These are phyloP conservation scores for Lachancea waltii DNA, from an alignment of 805 yeast species.

Conservation along the genomic window DNA sequence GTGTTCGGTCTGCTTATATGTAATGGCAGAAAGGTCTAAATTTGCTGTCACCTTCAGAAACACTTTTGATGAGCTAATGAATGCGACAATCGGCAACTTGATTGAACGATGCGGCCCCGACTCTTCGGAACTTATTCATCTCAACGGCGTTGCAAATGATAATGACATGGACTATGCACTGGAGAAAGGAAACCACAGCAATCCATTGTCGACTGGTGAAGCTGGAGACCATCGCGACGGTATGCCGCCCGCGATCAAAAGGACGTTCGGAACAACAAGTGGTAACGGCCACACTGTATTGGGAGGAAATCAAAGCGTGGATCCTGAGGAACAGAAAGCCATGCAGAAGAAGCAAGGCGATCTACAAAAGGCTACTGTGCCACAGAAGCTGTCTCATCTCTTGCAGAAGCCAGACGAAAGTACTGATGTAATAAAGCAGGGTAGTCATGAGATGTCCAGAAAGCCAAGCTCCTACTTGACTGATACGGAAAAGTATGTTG, in stretches of 20 bases:
- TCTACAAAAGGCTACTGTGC: slow-evolving; percentile 45
- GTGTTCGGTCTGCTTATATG: slow-evolving; percentile 57
- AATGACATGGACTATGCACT: slow-evolving; percentile 3
- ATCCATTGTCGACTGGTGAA: not conserved
- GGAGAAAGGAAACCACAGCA: slow-evolving; percentile 1
- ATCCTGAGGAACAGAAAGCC: slow-evolving; percentile 42
- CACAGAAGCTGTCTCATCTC: slow-evolving; percentile 47
- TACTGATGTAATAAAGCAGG: slow-evolving; percentile 8
- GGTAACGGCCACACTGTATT: slow-evolving; percentile 31
- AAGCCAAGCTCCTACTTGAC: not conserved
- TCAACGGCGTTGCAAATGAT: slow-evolving; percentile 6
- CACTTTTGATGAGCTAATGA: slow-evolving; percentile 60
- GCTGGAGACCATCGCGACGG: slow-evolving; percentile 28
- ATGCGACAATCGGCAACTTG: slow-evolving; percentile 56
- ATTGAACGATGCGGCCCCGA: slow-evolving; percentile 60
- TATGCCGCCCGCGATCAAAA: slow-evolving; percentile 54
- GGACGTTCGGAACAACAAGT: slow-evolving; percentile 35
- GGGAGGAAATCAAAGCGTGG: slow-evolving; percentile 35
- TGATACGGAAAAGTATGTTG: slow-evolving; percentile 19
- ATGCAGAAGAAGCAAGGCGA: slow-evolving; percentile 43
- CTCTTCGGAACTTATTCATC: slow-evolving; percentile 48
- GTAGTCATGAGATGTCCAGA: not conserved
- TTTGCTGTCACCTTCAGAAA: slow-evolving; percentile 58
- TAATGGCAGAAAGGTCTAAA: slow-evolving; percentile 59
- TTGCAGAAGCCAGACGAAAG: slow-evolving; percentile 31